phyloP scores from a whole-genome alignment of 164 flowering plant species.

The Echeveria elegans region DNA sequence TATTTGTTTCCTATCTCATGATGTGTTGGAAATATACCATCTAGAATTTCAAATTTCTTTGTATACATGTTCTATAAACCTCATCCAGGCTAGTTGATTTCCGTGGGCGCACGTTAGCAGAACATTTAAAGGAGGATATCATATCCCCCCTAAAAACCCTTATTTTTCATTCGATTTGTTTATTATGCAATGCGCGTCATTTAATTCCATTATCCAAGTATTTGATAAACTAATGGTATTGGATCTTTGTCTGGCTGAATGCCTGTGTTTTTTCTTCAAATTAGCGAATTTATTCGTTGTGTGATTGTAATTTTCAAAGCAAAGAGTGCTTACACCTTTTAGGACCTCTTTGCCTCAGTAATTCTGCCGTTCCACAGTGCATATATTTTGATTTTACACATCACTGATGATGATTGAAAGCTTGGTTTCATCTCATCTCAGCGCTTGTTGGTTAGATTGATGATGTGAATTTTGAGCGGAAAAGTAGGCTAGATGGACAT shows the following conservation, averaged over 20 bases:
- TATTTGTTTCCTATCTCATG: constrained; percentile 13
- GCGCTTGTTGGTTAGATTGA: not conserved
- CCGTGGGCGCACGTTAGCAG: not conserved
- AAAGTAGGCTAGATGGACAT: not conserved
- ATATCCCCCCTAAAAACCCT: no score
- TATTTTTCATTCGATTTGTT: no score
- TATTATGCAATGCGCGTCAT: not conserved
- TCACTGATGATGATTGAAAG: not conserved
- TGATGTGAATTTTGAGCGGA: not conserved
- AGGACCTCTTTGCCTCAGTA: not conserved
- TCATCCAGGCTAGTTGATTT: not conserved
- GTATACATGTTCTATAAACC: not conserved
- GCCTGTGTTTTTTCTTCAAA: no score
- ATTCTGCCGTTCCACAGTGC: not conserved
- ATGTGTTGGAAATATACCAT: not conserved
- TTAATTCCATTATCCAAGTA: not conserved
- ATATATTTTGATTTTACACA: not conserved
- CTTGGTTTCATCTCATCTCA: not conserved
- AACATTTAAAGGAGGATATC: no score
- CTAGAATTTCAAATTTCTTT: not conserved
- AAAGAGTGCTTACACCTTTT: no score
- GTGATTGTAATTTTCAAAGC: not conserved
- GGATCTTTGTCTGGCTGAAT: not conserved
- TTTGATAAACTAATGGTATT: no score
- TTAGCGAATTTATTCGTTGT: not conserved